Evolutionary conservation across 2,329 filamentous ascomycete genomes (phyloP), one percentile per base, ranked within the genome.

Genomic region (Arachnomyces sp.): DNA sequence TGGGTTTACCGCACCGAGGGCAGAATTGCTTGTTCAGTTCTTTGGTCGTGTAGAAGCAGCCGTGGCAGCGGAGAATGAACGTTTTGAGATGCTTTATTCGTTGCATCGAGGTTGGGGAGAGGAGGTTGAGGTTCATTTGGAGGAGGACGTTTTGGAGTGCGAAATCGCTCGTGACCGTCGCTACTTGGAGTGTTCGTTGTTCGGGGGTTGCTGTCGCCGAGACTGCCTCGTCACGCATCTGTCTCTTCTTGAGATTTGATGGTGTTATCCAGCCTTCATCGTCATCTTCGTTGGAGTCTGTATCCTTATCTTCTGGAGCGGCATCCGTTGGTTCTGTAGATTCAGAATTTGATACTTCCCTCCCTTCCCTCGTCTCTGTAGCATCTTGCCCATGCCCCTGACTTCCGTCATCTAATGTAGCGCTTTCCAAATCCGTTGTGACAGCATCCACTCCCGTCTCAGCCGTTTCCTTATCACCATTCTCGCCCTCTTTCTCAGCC

Each of bases 121-220:
- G 74, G 8, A 95, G 77, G 58, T 92, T 86, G 36, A 98, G 77
- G 66, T 95, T 94, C 71, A 96, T 93, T 52, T 93, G 86, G 3
- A 98, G 74, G 2, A 92, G 77, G 6, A 96, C 88, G 60, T 96
- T 96, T 67, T 96, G 90, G 86, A 98, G 94, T 40, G 92, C 90
- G 65, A 85, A 96, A 69, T 98, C 92, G 41, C 84, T 88, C 1
- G 92, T 96, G 57, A 96, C 82, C 33, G 90, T 81, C n/a, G 88
- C 90, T 12, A 85, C 86, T 63, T 93, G 82, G 51, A 95, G 82
- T 9, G 77, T 78, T 46, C 76, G 76, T 28, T 76, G 71, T 39
- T 77, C 71, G 2, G 72, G 60, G 43, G 70, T 61, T 36, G 72
- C 64, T 31, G 72, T 64, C 14, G 68, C 61, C 1, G 69, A 61